Base-by-base conservation (phyloP, 352 stramenopile genomes). In the Phytophthora hibernalis region DNA sequence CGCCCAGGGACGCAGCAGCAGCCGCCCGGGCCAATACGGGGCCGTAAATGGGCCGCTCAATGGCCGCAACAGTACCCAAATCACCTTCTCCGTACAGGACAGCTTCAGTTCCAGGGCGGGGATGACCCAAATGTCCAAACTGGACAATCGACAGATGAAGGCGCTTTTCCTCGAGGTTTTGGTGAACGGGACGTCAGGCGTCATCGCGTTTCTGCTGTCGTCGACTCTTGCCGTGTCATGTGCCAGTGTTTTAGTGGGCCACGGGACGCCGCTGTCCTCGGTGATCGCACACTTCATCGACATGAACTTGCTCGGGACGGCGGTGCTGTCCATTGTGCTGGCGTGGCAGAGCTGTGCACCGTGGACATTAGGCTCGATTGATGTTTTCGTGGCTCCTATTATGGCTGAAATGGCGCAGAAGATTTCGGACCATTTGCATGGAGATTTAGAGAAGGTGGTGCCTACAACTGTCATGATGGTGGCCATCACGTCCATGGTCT, bases 271-370 rank as follows among this genome's bases (percentile, higher is more conserved):
- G 16, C 65, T 95, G 5, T 52, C 79, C 11, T 66, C 70, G 1
- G 82, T 89, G 54, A 85, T 93, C 47, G 84, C 87, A 3, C 80
- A 88, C 26, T 91, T 91, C 30, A 95, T 95, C 44, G 87, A 95
- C 74, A 93, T 93, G 72, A 92, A 95, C 61, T 70, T 95, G 42
- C 54, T 95, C 8, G 85, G 87, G 9, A 92, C 87, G 0, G 84
- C 83, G 0, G 51, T 92, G 21, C 66, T 95, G 21, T 91, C 70
- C n/a, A 64, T 91, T 30, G 75, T 91, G 24, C 68, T 95, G 33
- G 82, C 83, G 0, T 95, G 86, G 86, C 74, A 91, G 64, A 95
- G 86, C 51, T 61, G 68, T 6, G 86, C 85, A 4, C 86, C 86
- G 9, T 95, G 82, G 82, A 92, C 86, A 2, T 75, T 95, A 18